A percentile compares a stretch with the other conserved stretches of the same genome.
Evolutionary conservation across 1,284 basidiomycete genomes (phyloP).

Genomic region (Heliocybe sulcata): DNA sequence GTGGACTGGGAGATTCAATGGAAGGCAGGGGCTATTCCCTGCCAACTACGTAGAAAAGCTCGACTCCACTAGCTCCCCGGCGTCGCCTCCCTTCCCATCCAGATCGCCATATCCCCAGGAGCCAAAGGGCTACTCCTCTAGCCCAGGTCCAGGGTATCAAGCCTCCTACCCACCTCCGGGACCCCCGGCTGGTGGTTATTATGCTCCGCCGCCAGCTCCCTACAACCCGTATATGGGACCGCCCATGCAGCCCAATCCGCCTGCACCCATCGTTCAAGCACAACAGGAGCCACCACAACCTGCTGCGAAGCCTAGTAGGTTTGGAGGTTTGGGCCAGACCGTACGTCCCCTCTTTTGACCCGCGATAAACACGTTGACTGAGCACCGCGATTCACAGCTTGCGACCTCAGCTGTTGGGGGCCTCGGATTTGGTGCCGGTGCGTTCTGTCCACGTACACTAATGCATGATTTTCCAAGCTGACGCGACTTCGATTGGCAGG

Average conservation of each 20-base stretch:
- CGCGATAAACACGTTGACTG: conserved; percentile 39
- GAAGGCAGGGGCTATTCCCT: conserved; percentile 58
- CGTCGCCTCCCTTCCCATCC: conserved; percentile 11
- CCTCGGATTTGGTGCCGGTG: conserved; percentile 62
- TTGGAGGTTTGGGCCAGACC: conserved; percentile 50
- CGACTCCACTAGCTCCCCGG: conserved; percentile 12
- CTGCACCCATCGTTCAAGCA: background rate
- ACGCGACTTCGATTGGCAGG: background rate
- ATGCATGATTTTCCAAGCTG: background rate
- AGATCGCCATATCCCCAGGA: conserved; percentile 5
- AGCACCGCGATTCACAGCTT: conserved; percentile 10
- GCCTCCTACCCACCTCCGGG: conserved; percentile 10
- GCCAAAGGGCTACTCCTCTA: background rate
- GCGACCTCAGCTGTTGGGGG: conserved; percentile 53
- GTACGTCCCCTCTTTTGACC: conserved; percentile 22
- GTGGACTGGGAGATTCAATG: conserved; percentile 55
- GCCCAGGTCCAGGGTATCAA: conserved; percentile 2
- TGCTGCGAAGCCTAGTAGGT: conserved; percentile 26
- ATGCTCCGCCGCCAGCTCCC: conserved; percentile 14
- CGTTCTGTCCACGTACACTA: conserved; percentile 7
- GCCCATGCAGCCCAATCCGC: conserved; percentile 4
- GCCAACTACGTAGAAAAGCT: conserved; percentile 54
- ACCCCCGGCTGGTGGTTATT: conserved; percentile 12
- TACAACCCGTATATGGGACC: background rate
- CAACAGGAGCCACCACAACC: background rate